Evolutionary conservation across 73 alveolate species (phyloP), one percentile per base, ranked within the genome.

Genomic region (Paramecium pentaurelia): DNA sequence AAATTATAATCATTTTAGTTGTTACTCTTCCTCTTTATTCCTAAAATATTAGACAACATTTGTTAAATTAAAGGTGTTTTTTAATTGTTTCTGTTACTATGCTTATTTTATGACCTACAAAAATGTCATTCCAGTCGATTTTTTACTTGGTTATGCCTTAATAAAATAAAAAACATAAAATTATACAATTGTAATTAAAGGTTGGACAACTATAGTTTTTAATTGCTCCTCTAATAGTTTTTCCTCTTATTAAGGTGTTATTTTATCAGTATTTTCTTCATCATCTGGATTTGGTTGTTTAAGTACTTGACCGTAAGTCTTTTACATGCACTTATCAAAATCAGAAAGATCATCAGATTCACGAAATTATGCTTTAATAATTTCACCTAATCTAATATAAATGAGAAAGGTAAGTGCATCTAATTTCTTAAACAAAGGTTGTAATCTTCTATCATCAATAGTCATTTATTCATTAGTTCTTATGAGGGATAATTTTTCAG

Each of bases 401-500:
- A 80, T 80, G 38, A 80, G 34, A 27, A 18, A 47, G 7, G 51
- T 20, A 6, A 80, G 58, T 22, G 91, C 91, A 80, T 80, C 91
- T 47, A 80, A 49, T 80, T 80, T 80, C 20, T 36, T 40, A 18
- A 20, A 36, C 3, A 80, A 8, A 3, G 91, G 91, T 80, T 80
- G n/a, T 7, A 7, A 14, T 80, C 91, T 80, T 49, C 91, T 44
- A 22, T 80, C 91, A 25, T 80, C 91, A 9, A 80, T 80, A 3
- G 91, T 80, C n/a, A 80, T 38, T 25, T 80, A 64, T 6, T 80
- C 91, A 22, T 9, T 27, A 22, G 71, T 25, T 40, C 91, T 40
- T 5, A 80, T 22, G 0, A 89, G 36, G 0, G 92, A 71, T 71
- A 91, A 59, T 32, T 92, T 86, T 77, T 94, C 97, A 40, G 97